phyloP scores from a whole-genome alignment of 106 monocot genomes.

The Dendrobium nobile region DNA sequence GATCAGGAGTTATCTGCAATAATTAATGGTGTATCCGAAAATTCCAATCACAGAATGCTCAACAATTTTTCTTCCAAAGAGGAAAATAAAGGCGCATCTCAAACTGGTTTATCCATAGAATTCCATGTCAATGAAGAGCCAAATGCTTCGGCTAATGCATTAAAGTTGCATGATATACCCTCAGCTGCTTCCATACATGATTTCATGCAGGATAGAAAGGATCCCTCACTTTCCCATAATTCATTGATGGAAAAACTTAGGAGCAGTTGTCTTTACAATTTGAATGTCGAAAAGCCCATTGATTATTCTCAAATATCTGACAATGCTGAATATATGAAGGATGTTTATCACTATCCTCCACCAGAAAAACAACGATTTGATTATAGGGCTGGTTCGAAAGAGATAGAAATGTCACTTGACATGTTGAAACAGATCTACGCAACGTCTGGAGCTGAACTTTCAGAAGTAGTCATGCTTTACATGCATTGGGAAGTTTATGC shows the following conservation, averaged over 20 bases:
- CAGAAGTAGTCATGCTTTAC: conserved; percentile 36
- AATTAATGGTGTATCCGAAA: conserved; percentile 15
- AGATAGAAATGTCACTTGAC: conserved; percentile 20
- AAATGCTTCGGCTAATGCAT: conserved; percentile 2
- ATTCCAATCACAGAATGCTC: conserved; percentile 2
- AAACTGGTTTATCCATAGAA: conserved; percentile 9
- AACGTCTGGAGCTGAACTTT: conserved; percentile 40
- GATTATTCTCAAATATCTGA: conserved; percentile 3
- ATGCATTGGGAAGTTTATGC: conserved; percentile 48
- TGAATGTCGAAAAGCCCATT: background rate
- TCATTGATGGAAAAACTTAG: conserved; percentile 3
- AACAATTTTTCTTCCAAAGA: conserved; percentile 7
- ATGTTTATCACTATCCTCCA: background rate
- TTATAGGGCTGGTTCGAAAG: conserved; percentile 21
- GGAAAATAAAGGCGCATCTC: conserved; percentile 16
- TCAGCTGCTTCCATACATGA: conserved; percentile 10
- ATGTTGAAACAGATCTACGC: conserved; percentile 11
- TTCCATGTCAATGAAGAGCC: conserved; percentile 8
- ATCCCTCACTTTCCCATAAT: conserved; percentile 3
- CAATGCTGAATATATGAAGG: conserved; percentile 1
- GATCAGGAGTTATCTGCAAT: conserved; percentile 11
- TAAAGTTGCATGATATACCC: conserved; percentile 7
- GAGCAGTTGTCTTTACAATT: conserved; percentile 9
- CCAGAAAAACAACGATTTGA: conserved; percentile 5
- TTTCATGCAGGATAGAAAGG: background rate